A percentile compares a stretch with the other conserved stretches of the same genome.
Evolutionary conservation across 78 protist genomes (phyloP).

Genomic region (Polysphondylium violaceum): DNA sequence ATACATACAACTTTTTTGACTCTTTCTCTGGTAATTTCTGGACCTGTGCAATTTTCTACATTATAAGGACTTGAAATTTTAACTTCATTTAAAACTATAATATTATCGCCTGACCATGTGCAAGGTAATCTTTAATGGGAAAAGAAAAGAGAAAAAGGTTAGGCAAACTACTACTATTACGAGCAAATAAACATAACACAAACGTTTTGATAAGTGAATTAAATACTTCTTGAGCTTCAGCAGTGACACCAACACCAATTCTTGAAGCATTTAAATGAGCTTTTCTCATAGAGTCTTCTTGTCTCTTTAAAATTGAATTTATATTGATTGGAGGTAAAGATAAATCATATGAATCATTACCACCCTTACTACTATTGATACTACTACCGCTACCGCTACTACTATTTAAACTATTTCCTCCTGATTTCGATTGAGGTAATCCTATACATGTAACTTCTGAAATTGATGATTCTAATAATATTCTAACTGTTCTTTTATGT

Average conservation of each 20-base stretch:
- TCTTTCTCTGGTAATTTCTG: constrained; percentile 30
- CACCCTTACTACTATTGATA: background rate
- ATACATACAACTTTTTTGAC: constrained; percentile 66
- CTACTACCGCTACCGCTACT: background rate
- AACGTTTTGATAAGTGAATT: constrained; percentile 57
- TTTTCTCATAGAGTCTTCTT: constrained; percentile 31
- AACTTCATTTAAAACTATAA: constrained; percentile 64
- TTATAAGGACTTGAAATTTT: constrained; percentile 67
- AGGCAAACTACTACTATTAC: background rate
- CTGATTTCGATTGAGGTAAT: constrained; percentile 7
- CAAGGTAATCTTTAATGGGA: constrained; percentile 51
- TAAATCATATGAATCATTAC: background rate
- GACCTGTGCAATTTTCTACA: constrained; percentile 67
- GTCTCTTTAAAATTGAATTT: constrained; percentile 29
- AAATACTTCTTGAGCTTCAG: constrained; percentile 78
- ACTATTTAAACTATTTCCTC: too few species aligned
- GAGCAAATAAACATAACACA: background rate
- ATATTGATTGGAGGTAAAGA: constrained; percentile 42
- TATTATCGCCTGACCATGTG: constrained; percentile 61
- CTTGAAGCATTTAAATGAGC: constrained; percentile 32
- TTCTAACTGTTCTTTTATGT: constrained; percentile 44
- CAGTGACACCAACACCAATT: constrained; percentile 61
- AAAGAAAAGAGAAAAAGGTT: background rate
- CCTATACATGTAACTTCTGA: constrained; percentile 35
- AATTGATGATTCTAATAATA: constrained; percentile 57